Base-by-base conservation (phyloP, 768 basidiomycete species). In the Mycena chlorophos region DNA sequence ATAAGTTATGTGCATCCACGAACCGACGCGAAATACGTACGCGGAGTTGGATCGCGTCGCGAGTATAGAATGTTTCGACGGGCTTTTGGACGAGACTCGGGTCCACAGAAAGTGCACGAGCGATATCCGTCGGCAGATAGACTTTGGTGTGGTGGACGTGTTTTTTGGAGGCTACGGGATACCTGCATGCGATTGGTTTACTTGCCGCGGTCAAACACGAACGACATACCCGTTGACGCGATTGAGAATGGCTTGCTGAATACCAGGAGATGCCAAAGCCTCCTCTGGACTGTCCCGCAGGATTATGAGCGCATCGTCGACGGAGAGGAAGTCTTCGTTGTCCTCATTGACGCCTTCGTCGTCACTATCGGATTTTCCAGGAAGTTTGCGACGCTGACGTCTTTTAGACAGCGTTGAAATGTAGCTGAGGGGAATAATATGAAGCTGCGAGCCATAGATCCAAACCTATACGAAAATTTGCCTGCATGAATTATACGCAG, bases 31-130 rank as follows among this genome's bases (percentile, higher is more conserved):
- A 37, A 31, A 45, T 39, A 69, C 86, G 70, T 70, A 96, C 92
- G 34, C 94, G 85, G 51, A 98, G 75, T 69, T 95, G 94, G 14
- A 88, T 76, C 1, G 91, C 89, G 75, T 98, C 97, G 51, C 97
- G 82, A 3, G 94, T 97, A 69, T 99, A 99, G 69, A 99, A 99
- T 3, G 89, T 82, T 70, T 95, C 94, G 3, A 90, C 81, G 0
- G 95, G 90, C 64, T 86, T 88, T 63, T 98, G 94, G 16, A 95
- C 77, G 14, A 99, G 79, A 2, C 78, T 71, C 0, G 87, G 88
- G 57, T 85, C 75, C 10, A 75, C 70, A 5, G 75, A 67, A 27
- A 99, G 75, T 0, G 89, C 87, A 64, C 80, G 85, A 3, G 88
- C 90, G 51, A 98, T 82, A 51, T 93, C 89, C 16, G 75, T 58